phyloP scores from a whole-genome alignment of 2,329 filamentous ascomycete species.

The Alternaria conjuncta region DNA sequence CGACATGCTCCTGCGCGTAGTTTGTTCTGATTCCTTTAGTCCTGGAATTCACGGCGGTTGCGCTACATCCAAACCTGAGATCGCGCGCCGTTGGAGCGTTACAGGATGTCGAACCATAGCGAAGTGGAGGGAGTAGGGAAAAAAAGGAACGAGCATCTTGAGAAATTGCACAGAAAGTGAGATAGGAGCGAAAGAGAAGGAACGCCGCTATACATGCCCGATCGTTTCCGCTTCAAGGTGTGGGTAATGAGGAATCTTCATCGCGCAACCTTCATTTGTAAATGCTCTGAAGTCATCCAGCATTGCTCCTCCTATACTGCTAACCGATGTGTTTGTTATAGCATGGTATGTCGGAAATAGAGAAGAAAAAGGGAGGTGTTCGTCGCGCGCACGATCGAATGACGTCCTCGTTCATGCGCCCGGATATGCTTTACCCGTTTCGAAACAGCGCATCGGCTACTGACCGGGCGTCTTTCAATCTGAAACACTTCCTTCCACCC shows the following conservation, averaged over 20 bases:
- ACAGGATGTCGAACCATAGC: not conserved
- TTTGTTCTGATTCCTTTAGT: not conserved
- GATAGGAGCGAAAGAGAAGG: not conserved
- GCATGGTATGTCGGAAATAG: not conserved
- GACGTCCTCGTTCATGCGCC: slow-evolving; percentile 1
- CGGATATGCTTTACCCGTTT: slow-evolving; percentile 1
- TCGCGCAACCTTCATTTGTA: not conserved
- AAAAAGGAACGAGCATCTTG: not conserved
- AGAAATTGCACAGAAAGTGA: not conserved
- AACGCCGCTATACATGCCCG: not conserved
- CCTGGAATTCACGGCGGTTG: not conserved
- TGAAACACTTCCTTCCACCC: not conserved
- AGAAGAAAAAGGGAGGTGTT: not conserved
- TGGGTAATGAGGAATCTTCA: not conserved
- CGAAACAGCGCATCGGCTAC: not conserved
- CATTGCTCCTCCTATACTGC: not conserved
- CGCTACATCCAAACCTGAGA: not conserved
- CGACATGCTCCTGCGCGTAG: not conserved
- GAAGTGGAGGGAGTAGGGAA: not conserved
- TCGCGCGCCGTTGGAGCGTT: not conserved
- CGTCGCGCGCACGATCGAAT: not conserved
- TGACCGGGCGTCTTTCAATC: not conserved
- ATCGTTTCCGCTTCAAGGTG: not conserved
- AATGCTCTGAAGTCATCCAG: not conserved
- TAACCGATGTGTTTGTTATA: not conserved